Base-by-base conservation (phyloP, 176 grass and related monocot species). In the Neostapfia colusana region DNA sequence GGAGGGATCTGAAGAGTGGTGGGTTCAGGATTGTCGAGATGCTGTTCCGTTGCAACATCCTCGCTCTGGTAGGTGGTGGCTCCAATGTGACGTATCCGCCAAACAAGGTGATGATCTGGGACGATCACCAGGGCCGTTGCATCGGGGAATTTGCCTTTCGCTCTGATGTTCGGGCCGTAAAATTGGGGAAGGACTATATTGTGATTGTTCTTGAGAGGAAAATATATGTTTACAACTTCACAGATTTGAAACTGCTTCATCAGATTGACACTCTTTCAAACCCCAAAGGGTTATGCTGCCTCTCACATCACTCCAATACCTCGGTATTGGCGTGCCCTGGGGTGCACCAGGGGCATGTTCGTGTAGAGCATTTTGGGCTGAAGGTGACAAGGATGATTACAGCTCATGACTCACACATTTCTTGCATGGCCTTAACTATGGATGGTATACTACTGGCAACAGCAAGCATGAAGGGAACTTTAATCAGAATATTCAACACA, bases 401-500 rank as follows among this genome's bases (percentile, higher is more conserved):
- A 68, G 94, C 86, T 63, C 94, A 97, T 82, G 94, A 93, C 89
- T 93, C 94, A 11, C 84, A 97, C 72, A 88, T 93, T 51, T 88
- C 94, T 77, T 97, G 86, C 78, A 97, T 97, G 78, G 39, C 94
- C 16, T 78, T 97, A 63, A 97, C 94, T 63, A 78, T 89, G 84
- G 94, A 97, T 85, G 94, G 94, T 23, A 80, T 97, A 65, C 77
- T 97, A 67, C 82, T 97, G 48, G 94, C 88, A 77, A 97, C 90
- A 54, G 86, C 94, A 26, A 97, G 94, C 77, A 79, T 85, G 58
- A 93, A 97, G 84, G 94, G 94, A 3, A 97, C 94, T 74, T 64
- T 97, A 53, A 93, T 97, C 67, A 93, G 94, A 88, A 93, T 97
- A 85, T 97, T 97, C 63, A 97, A 97, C 62, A 97, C 94, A 26